Evolutionary conservation across 1,139 yeast genomes (phyloP), one percentile per base, ranked within the genome.

Genomic region (Candida buenavistaensis): DNA sequence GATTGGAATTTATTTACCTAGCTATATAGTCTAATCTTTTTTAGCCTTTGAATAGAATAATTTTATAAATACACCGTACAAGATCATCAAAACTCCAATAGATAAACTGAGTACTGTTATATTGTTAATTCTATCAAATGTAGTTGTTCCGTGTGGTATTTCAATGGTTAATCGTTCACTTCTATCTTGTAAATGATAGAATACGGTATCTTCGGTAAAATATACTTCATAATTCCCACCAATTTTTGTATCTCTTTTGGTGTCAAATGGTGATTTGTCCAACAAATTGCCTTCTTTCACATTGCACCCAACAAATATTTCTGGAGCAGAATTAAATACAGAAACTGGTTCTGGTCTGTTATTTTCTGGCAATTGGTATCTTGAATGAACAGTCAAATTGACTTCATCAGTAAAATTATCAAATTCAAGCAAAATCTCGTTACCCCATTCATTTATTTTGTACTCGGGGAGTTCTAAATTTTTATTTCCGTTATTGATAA

Each of bases 381-480:
- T 44, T n/a, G 71, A 58, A 46, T 67, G 72, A 12, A 67, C 41
- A 7, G 60, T 59, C 8, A 67, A 45, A 19, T 57, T 57, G 9
- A 57, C 46, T 8, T 41, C 38, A 14, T 29, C n/a, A 2, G 30
- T 26, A 26, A 37, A 36, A 23, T 37, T 36, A 10, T 47, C 47
- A 9, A 62, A 44, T 39, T 64, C 64, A 35, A 68, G 46, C 26
- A 70, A 46, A 3, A 67, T 38, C 39, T 68, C 74, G 37, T 55
- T 61, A 0, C 76, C 76, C 76, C 76, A 70, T 39, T 58, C 57
- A 2, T 42, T 33, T 1, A 68, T 50, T 23, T 55, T 52, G 44
- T 70, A 70, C 26, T 54, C 72, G 0, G 76, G 76, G n/a, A 65
- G 50, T 44, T 70, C 76, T 38, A 70, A 50, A 44, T 70, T 69